Conservation (phyloP, 1,284 basidiomycete species). For the Pseudozyma tsukubaensis region DNA sequence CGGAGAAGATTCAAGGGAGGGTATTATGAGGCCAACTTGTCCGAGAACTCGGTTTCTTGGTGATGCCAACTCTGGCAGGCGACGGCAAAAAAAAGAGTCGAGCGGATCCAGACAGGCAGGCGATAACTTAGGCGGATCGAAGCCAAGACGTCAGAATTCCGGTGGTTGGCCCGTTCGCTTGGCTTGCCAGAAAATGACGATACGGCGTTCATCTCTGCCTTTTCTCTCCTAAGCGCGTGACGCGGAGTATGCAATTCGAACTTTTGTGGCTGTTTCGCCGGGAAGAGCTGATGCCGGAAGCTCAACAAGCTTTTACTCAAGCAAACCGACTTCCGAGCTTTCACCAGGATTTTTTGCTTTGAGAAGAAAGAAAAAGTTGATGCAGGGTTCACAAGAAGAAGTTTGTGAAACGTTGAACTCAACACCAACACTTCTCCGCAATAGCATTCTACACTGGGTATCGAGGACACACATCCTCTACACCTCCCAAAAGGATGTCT, state of each 20-base stretch:
- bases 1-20: too few relatives aligned
- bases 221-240: too few relatives aligned
- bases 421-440: not conserved
- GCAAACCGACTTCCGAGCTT: constrained; percentile 20
- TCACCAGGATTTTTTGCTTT: constrained; percentile 2
- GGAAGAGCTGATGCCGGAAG: not conserved
- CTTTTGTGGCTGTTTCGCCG: not conserved
- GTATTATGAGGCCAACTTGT: too few relatives aligned
- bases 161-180: too few relatives aligned
- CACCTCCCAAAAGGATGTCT: not conserved
- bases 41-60: not conserved
- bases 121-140: too few relatives aligned
- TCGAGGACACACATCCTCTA: not conserved
- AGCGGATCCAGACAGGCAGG: too few relatives aligned
- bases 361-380: constrained; percentile 26
- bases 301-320: not conserved
- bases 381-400: constrained; percentile 15
- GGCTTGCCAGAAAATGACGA: too few relatives aligned
- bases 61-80: too few relatives aligned
- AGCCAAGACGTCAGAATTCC: too few relatives aligned
- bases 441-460: not conserved
- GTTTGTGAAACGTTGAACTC: too few relatives aligned
- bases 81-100: too few relatives aligned
- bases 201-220: too few relatives aligned
- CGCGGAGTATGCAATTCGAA: not conserved